Conservation (phyloP, 2,329 filamentous ascomycete genomes). For the Fusarium oxysporum region DNA sequence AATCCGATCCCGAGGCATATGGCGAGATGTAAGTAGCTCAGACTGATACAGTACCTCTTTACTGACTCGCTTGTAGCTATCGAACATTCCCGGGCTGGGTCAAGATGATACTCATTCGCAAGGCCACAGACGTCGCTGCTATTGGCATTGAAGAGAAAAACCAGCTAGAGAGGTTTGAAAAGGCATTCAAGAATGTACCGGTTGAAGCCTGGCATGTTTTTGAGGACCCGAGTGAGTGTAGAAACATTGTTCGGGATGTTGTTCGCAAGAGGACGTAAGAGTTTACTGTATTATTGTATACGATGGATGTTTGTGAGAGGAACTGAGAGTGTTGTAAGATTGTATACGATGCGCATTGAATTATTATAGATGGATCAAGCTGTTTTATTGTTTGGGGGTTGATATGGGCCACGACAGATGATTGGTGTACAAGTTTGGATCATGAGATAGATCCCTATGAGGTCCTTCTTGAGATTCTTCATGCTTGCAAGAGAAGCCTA, state of each 20-base stretch:
- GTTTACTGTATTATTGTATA: background rate
- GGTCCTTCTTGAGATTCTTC: background rate
- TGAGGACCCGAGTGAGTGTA: slow-evolving; percentile 76
- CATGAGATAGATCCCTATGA: background rate
- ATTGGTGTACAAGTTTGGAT: background rate
- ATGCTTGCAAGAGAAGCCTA: background rate
- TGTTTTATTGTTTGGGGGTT: background rate
- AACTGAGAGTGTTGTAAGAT: background rate
- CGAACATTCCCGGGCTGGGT: slow-evolving; percentile 80
- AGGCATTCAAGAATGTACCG: slow-evolving; percentile 83
- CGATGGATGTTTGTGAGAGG: slow-evolving; percentile 16
- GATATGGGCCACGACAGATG: background rate
- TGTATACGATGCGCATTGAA: background rate
- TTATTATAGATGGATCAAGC: background rate
- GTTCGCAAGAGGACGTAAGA: slow-evolving; percentile 29
- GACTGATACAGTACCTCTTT: background rate
- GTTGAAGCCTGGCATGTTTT: slow-evolving; percentile 83
- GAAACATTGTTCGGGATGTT: slow-evolving; percentile 46
- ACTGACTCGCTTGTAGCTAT: slow-evolving; percentile 56
- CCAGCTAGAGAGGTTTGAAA: slow-evolving; percentile 79
- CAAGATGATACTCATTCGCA: slow-evolving; percentile 85
- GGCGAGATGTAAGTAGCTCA: slow-evolving; percentile 73
- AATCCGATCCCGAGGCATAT: slow-evolving; percentile 91
- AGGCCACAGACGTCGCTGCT: slow-evolving; percentile 79
- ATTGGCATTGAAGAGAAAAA: slow-evolving; percentile 79